Percentiles rank a stretch among this genome's conserved stretches.
Conservation (phyloP, 495 filamentous ascomycete species). For the Tuber umbilicatum region DNA sequence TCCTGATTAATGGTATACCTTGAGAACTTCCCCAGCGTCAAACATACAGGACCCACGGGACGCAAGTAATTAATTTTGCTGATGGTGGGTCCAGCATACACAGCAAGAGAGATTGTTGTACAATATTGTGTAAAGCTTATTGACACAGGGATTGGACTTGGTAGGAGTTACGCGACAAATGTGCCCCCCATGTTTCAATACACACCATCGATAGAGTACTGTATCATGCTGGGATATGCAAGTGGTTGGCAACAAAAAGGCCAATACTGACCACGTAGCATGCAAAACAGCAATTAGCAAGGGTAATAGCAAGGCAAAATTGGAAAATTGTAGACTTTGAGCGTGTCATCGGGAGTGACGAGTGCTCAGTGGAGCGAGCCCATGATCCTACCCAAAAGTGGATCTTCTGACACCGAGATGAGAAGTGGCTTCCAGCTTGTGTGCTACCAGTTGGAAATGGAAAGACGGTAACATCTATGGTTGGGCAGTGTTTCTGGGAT, state of each 20-base stretch:
- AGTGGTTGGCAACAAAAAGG: slow-evolving; percentile 2
- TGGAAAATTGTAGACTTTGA: slow-evolving; percentile 22
- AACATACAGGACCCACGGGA: no score
- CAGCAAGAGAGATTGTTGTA: not conserved
- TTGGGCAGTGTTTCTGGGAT: slow-evolving; percentile 19
- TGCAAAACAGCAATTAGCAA: not conserved
- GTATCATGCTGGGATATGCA: not conserved
- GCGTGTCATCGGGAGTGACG: slow-evolving; percentile 21
- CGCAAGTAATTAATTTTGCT: no score
- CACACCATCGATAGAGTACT: not conserved
- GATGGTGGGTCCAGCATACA: not conserved
- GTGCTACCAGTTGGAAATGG: slow-evolving; percentile 12
- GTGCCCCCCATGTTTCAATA: slow-evolving; percentile 7
- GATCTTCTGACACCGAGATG: slow-evolving; percentile 10
- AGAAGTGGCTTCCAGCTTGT: slow-evolving; percentile 19
- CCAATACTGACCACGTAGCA: not conserved
- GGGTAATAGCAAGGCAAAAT: not conserved
- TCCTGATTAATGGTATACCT: no score
- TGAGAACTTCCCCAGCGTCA: no score
- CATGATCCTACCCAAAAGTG: slow-evolving; percentile 9
- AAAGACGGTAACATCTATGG: slow-evolving; percentile 15
- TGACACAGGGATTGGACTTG: slow-evolving; percentile 7
- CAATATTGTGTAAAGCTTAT: not conserved
- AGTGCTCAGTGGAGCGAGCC: slow-evolving; percentile 23
- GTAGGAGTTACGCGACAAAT: no score